phyloP scores from a whole-genome alignment of 495 filamentous ascomycete species.

The Apiosordaria backusii region DNA sequence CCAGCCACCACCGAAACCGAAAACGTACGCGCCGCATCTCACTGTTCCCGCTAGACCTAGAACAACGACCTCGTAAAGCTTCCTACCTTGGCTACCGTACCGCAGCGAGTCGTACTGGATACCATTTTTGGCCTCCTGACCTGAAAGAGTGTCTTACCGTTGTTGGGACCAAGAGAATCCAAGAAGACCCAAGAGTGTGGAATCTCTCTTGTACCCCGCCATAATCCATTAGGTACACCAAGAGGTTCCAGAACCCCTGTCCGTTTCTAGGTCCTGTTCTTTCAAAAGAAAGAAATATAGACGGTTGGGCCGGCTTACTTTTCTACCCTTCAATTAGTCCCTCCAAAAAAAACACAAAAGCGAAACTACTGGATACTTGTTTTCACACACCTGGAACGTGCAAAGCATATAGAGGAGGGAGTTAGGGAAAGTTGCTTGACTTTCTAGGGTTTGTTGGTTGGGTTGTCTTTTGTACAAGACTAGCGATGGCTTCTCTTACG shows the following conservation, averaged over 20 bases:
- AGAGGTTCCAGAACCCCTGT: background rate
- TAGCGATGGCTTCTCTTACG: conserved; percentile 9
- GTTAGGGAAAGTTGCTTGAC: too few species aligned
- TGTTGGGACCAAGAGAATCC: conserved; percentile 1
- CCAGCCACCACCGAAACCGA: background rate
- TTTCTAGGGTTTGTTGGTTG: background rate
- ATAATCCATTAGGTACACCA: background rate
- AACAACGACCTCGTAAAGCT: background rate
- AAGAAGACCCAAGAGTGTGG: background rate
- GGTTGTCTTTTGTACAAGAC: background rate
- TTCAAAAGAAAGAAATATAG: background rate
- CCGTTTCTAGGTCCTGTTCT: background rate
- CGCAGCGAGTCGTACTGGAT: background rate
- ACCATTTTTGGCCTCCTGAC: conserved; percentile 5
- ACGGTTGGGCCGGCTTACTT: background rate
- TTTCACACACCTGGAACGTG: background rate
- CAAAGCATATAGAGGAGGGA: background rate
- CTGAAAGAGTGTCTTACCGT: background rate
- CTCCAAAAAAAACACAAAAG: too few species aligned
- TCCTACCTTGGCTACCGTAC: background rate
- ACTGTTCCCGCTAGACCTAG: background rate
- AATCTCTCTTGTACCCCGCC: background rate
- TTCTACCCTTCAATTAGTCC: background rate
- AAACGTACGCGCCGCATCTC: background rate
- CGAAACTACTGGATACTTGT: background rate